Evolutionary conservation across 228 moss, liverwort and hornwort species (phyloP), one percentile per base, ranked within the genome.

Genomic region (Sphagnum fallax): DNA sequence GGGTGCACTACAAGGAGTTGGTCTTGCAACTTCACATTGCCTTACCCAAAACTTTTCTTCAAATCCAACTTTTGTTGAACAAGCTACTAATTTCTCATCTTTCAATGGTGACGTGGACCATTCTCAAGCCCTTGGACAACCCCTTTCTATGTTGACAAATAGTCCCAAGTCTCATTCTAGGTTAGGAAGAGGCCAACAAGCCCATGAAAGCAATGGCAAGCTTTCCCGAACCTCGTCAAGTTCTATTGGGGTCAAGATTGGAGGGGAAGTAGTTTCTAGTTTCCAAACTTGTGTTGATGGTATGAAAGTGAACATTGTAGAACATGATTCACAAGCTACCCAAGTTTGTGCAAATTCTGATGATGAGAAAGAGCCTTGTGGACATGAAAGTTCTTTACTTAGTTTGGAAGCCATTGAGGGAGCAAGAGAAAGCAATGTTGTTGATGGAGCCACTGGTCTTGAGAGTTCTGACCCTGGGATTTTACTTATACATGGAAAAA

Each of bases 41-140:
- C 70, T 84, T 10, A 63, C 82, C n/a, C 82, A 79, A 63, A 32
- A 32, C 32, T 88, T 88, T 71, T 69, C 88, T 10, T 59, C 82
- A 18, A 70, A 84, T 49, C 80, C 82, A 4, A 80, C 84, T 5
- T 88, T 88, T 52, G 88, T 80, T 10, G 88, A 88, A 71, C 82
- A 84, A 12, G 88, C 84, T 52, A 84, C 84, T 8, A 79, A 77
- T 64, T 88, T 78, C 48, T 88, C 88, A 16, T 75, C 82, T 71
- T 84, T 88, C 32, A 32, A 32, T 59, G 74, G 82, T 10, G 82
- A 70, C 47, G 80, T 81, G 15, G 71, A 75, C 18, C 79, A 75
- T 32, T 75, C 79, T 4, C 72, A 74, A 9, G 8, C 47, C 59
- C 60, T 61, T 8, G 51, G 51, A 62, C 61, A 68, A 16, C 76